Evolutionary conservation across 2,329 filamentous ascomycete genomes (phyloP).

Genomic region (Pseudogymnoascus sp.): DNA sequence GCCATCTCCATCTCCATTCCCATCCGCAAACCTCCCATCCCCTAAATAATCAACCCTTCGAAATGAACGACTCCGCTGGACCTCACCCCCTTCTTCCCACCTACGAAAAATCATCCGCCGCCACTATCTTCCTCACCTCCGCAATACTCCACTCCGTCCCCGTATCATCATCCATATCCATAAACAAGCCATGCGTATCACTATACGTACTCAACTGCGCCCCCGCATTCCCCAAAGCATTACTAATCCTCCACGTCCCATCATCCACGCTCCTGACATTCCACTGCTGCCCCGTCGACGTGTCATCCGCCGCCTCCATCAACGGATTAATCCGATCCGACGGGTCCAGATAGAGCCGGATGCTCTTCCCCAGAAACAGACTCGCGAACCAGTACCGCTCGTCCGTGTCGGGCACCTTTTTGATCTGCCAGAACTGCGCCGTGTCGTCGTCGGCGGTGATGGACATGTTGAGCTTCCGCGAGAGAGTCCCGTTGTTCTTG

Average conservation of each 20-base stretch:
- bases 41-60: neutral
- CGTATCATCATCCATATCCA: neutral
- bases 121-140: neutral
- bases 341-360: neutral
- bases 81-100: neutral
- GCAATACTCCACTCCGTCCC: neutral
- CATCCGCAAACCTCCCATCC: neutral
- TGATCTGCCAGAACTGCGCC: neutral
- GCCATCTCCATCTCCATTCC: neutral
- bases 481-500: neutral
- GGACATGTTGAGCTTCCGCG: neutral
- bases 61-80: neutral
- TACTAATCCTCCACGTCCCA: conserved; percentile 7
- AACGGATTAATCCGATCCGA: neutral
- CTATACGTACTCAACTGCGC: neutral
- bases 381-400: neutral
- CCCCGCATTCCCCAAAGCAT: neutral
- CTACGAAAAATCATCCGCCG: neutral
- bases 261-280: neutral
- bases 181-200: neutral
- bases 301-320: neutral
- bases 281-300: neutral
- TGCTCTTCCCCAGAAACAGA: neutral
- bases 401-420: neutral
- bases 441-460: neutral